Evolutionary conservation across 345 rosid species (phyloP), one percentile per base, ranked within the genome.

Genomic region (Citrus cavaleriei): DNA sequence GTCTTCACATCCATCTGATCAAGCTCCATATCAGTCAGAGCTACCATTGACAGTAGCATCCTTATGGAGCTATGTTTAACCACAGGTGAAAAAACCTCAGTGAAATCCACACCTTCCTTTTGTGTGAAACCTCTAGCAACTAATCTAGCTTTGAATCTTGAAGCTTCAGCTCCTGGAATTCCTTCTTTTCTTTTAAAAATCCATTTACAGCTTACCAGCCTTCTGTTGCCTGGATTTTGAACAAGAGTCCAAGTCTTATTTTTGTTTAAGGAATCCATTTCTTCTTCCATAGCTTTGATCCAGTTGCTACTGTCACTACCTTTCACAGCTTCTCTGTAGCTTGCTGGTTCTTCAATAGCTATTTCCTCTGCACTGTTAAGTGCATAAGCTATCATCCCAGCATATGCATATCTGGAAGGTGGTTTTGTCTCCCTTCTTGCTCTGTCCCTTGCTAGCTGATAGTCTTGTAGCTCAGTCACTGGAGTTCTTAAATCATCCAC

Each of bases 281-380:
- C 22, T 13, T 54, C 6, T 0, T 0, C 18, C 1, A 54, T 54
- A 0, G 22, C 58, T 13, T 54, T 19, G 5, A 54, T 18, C 22
- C 1, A 16, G 0, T 16, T 54, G 0, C 7, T 0, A 1, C 1
- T 0, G 0, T 54, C 14, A 13, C 7, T 5, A 0, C 58, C 1
- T 0, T 14, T 13, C 1, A 54, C 2, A 13, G 2, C 7, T 4
- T 55, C 7, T 18, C 1, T 4, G 2, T 4, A 55, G 7, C 1
- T 55, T 14, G 0, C 0, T 4, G 59, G 59, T 18, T 55, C 59
- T 2, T 55, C 59, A 55, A 21, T 21, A 18, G 21, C 2, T 18
- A 55, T 14, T 0, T 55, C 22, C 18, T 55, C 59, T 55, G 7
- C n/a, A 4, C 1, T 55, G n/a, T 18, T 55, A n/a, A 55, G 59